Conservation (phyloP, 805 yeast genomes). For the Candida suzukii region DNA sequence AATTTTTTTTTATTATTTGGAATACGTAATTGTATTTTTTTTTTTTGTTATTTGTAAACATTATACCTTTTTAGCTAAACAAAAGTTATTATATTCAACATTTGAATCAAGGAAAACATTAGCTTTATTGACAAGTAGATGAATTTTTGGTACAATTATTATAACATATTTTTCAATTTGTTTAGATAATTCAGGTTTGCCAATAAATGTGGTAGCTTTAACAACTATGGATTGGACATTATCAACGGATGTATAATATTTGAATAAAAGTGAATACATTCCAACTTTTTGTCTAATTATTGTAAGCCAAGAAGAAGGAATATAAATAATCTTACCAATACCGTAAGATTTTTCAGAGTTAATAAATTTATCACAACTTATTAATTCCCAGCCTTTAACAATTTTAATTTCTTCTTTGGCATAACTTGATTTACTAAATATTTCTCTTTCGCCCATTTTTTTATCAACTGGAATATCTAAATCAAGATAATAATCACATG, state of each 20-base stretch:
- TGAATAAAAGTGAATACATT: neutral
- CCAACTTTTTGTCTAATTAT: no score
- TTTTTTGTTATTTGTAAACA: neutral
- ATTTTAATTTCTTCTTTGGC: slow-evolving; percentile 11
- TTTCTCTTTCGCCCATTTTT: slow-evolving; percentile 36
- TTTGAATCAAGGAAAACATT: slow-evolving; percentile 4
- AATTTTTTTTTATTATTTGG: no score
- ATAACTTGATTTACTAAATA: slow-evolving; percentile 4
- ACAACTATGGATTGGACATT: no score
- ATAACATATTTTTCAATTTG: no score
- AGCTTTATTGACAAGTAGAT: neutral
- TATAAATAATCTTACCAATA: slow-evolving; percentile 44
- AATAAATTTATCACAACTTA: slow-evolving; percentile 43
- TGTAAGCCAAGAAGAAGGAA: slow-evolving; percentile 28
- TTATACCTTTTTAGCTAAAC: slow-evolving; percentile 11
- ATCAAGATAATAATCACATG: slow-evolving; percentile 72
- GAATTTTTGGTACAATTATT: neutral
- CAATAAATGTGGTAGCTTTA: no score
- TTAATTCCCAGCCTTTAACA: slow-evolving; percentile 36
- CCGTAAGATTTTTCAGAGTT: slow-evolving; percentile 48
- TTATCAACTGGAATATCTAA: slow-evolving; percentile 40
- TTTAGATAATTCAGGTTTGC: no score
- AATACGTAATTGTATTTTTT: no score
- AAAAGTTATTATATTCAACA: slow-evolving; percentile 13
- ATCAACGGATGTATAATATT: no score